Evolutionary conservation across 345 rosid species (phyloP).

Genomic region (Angophora floribunda): DNA sequence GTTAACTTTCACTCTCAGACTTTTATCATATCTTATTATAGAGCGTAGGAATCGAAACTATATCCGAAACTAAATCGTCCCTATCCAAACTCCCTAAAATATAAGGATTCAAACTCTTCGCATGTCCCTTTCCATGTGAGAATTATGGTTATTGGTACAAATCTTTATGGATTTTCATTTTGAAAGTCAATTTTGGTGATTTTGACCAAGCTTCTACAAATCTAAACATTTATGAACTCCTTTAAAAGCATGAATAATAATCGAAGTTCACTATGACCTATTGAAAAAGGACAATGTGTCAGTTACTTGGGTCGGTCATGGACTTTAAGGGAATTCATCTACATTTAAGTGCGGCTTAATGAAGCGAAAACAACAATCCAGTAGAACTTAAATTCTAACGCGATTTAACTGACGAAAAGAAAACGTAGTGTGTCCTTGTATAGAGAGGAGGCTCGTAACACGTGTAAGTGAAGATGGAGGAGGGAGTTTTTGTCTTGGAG

Average conservation of each 20-base stretch:
- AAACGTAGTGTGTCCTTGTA: too few relatives aligned
- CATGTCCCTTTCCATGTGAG: too few relatives aligned
- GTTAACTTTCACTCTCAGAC: too few relatives aligned
- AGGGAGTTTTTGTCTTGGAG: not conserved
- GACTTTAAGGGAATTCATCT: not conserved
- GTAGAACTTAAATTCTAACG: not conserved
- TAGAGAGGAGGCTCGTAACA: not conserved
- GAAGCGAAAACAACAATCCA: not conserved
- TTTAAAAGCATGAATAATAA: not conserved
- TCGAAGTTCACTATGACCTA: not conserved
- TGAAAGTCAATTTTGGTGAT: not conserved
- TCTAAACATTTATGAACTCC: not conserved
- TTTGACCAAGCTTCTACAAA: not conserved
- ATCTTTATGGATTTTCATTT: not conserved
- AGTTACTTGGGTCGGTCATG: not conserved
- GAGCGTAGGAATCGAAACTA: too few relatives aligned
- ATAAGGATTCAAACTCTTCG: too few relatives aligned
- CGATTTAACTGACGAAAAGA: not conserved
- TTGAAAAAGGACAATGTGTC: not conserved
- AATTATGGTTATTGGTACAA: too few relatives aligned
- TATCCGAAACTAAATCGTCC: too few relatives aligned
- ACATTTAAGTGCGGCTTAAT: not conserved
- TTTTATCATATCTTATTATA: too few relatives aligned
- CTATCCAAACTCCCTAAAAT: too few relatives aligned
- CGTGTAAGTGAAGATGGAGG: not conserved